A percentile compares a stretch with the other conserved stretches of the same genome.
Conservation (phyloP, 441 rosid species). For the Raphanus hybrid region DNA sequence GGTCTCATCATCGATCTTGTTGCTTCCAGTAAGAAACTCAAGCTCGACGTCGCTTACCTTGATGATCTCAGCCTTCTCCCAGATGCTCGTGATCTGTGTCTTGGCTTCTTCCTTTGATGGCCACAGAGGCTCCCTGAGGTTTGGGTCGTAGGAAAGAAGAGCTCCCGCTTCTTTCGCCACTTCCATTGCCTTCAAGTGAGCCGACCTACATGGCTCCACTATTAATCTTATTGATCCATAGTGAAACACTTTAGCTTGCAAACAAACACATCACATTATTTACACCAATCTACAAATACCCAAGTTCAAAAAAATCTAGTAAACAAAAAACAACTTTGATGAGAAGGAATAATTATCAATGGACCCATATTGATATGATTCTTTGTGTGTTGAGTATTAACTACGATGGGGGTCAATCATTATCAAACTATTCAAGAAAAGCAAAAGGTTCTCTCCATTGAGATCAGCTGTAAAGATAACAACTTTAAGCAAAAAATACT, state of each 20-base stretch:
- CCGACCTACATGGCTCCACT: slow-evolving; percentile 59
- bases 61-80: slow-evolving; percentile 60
- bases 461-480: slow-evolving; percentile 38
- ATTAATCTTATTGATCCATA: slow-evolving; percentile 61
- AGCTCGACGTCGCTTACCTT: slow-evolving; percentile 66
- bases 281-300: too few species aligned
- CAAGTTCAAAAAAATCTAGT: slow-evolving; percentile 2
- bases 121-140: slow-evolving; percentile 53
- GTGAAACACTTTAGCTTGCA: slow-evolving; percentile 58
- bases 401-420: slow-evolving; percentile 32
- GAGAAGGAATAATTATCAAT: slow-evolving; percentile 3
- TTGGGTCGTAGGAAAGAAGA: slow-evolving; percentile 61
- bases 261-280: neutral
- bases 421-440: slow-evolving; percentile 29
- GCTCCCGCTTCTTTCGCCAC: slow-evolving; percentile 39
- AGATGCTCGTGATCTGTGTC: slow-evolving; percentile 56
- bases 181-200: slow-evolving; percentile 56
- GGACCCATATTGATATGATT: slow-evolving; percentile 26
- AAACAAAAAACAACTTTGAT: slow-evolving; percentile 1
- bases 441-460: slow-evolving; percentile 28
- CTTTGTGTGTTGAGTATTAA: slow-evolving; percentile 11
- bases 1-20: slow-evolving; percentile 52
- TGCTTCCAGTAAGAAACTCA: slow-evolving; percentile 57
- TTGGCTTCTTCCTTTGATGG: slow-evolving; percentile 61
- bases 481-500: slow-evolving; percentile 6